Base-by-base conservation (phyloP, 805 yeast species). In the Phaffomyces opuntiae region DNA sequence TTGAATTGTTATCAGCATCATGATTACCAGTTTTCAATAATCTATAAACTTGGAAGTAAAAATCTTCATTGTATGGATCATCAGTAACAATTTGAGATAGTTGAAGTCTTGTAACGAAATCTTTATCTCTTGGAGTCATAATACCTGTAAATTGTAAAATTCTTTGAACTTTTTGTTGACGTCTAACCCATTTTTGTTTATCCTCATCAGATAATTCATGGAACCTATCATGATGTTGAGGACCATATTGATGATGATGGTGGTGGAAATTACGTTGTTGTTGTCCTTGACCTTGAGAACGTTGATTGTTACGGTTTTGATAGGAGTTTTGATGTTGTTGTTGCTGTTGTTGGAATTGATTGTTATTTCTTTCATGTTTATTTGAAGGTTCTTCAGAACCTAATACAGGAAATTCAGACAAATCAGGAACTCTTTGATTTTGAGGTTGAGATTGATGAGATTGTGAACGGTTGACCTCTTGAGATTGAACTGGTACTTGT, bases 111-210 rank as follows among this genome's bases (percentile, higher is more conserved):
- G 96, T 88, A 42, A 93, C 91, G 61, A 87, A 89, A 67, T 91
- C 96, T 68, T 90, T 90, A 65, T 93, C 99, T 69, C 91, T 86
- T 47, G 96, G 96, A 57, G 89, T 87, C 99, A 93, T 93, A 52
- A 93, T 79, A 52, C 97, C 97, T 27, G 93, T 85, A 68, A 83
- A 87, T 59, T 79, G 81, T 60, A 85, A 74, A 56, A 88, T 86
- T 52, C 83, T 75, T 40, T 80, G 74, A 42, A 84, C 89, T 62
- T 86, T 84, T 49, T 81, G 82, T 52, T 82, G 87, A 68, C 93
- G 81, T 40, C 69, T 70, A 46, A 80, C 75, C 46, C 80, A 70
- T 53, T 79, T 75, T 52, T 78, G 82, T 61, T 82, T 82, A 60
- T 85, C 90, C 57, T 83, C 91, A 8, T 85, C 86, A 37, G 83